Evolutionary conservation across 345 rosid genomes (phyloP), one percentile per base, ranked within the genome.

Genomic region (Pistacia integerrima): DNA sequence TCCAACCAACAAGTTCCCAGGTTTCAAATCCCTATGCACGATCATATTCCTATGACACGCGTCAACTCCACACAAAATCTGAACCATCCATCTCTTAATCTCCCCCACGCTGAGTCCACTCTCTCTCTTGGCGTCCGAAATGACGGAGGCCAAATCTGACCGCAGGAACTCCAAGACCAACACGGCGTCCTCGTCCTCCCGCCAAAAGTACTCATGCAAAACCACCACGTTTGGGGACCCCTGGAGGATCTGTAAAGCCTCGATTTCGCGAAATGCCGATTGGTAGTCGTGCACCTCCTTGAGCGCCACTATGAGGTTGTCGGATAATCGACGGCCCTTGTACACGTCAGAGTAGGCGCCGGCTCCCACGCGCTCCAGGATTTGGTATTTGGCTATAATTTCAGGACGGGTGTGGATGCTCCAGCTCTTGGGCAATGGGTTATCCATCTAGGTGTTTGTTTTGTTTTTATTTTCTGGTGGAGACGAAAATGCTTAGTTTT

Each of bases 271-370:
- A 75, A 91, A 91, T 36, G 97, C 98, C 0, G 98, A 89, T 74
- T 93, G 97, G 86, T 90, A 92, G 78, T 96, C 99, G 86, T 90
- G 97, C 82, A 93, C 92, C 88, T 96, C 97, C 84, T 96, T 96
- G 67, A 96, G 93, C 18, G 98, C 98, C 41, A 96, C 97, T 11
- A 81, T 33, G 64, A 85, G 84, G 74, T 84, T 82, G 81, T 92
- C 97, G 64, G 97, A 86, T 72, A 87, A 82, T 35, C 98, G 92
- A 5, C 97, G 93, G 33, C 87, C 98, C 66, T 83, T 85, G 88
- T 90, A 96, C 11, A 96, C 97, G 77, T 96, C 98, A 75, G 99
- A 88, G 87, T 96, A 92, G 9, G 97, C 90, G 36, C 99, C 98
- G 69, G 97, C 87, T 52, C 98, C 98, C 41, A 96, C 89, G 57